Percentiles rank a stretch among this genome's conserved stretches.
phyloP scores from a whole-genome alignment of 768 basidiomycete species.

The Pulveroboletus sp. region DNA sequence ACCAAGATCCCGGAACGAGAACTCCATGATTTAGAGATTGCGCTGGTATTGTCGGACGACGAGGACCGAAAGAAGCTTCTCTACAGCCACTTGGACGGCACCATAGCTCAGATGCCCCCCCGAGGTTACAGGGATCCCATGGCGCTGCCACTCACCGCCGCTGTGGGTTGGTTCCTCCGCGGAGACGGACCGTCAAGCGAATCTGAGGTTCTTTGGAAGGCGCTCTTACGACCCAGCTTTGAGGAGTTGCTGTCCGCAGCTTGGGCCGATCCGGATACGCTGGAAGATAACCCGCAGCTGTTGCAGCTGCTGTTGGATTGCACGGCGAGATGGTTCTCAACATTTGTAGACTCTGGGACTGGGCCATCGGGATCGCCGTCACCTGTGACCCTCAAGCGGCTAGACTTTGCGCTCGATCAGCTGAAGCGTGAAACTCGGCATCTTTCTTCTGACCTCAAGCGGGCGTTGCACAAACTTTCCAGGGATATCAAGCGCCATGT shows the following conservation, averaged over 20 bases:
- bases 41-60: neutral
- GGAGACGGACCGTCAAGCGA: neutral
- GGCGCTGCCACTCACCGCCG: conserved; percentile 1
- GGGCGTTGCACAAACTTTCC: neutral
- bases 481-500: neutral
- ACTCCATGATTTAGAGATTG: conserved; percentile 4
- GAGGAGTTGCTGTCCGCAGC: conserved; percentile 3
- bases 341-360: neutral
- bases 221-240: neutral
- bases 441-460: conserved; percentile 1
- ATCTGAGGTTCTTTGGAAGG: neutral
- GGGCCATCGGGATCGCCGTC: neutral
- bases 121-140: neutral
- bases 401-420: neutral
- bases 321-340: neutral
- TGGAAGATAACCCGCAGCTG: conserved; percentile 8
- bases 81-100: conserved; percentile 1
- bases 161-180: conserved; percentile 7
- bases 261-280: conserved; percentile 2
- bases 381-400: neutral
- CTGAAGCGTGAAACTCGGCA: neutral
- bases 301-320: neutral
- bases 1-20: conserved; percentile 4
- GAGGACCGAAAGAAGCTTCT: neutral
- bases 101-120: neutral